Conservation (phyloP, 129 eudicot genomes). For the Chrysanthemum seticuspe region DNA sequence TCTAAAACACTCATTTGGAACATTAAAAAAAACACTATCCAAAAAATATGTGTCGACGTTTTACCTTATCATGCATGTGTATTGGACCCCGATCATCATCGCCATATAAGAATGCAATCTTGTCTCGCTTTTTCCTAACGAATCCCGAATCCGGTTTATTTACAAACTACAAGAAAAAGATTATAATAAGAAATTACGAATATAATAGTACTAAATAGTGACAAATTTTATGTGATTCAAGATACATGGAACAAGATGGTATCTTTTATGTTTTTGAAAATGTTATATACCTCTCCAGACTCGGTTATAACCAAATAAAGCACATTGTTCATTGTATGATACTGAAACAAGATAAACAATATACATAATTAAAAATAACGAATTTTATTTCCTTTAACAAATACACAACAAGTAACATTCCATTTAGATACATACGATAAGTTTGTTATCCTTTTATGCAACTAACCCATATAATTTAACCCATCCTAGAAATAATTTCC, state of each 20-base stretch:
- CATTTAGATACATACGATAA: no score
- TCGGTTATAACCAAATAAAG: conserved; percentile 80
- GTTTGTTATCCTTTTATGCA: not conserved
- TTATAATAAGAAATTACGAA: not conserved
- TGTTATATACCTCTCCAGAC: conserved; percentile 51
- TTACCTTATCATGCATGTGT: conserved; percentile 66
- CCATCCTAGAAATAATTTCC: not conserved
- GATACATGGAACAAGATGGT: not conserved
- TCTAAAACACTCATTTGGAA: no score
- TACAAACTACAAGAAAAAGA: conserved; percentile 43
- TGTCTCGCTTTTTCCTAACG: conserved; percentile 51
- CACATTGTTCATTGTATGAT: conserved; percentile 70
- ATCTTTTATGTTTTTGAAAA: not conserved
- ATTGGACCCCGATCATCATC: conserved; percentile 80
- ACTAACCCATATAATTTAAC: not conserved
- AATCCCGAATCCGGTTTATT: conserved; percentile 74
- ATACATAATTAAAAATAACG: not conserved
- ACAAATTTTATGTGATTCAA: not conserved
- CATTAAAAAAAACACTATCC: no score
- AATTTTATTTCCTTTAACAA: conserved; percentile 2
- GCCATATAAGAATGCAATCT: conserved; percentile 66
- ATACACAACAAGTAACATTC: not conserved
- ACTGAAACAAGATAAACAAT: conserved; percentile 49
- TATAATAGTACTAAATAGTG: no score
- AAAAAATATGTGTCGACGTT: not conserved